phyloP scores from a whole-genome alignment of 805 yeast genomes.

The Wickerhamomyces xylosicus region DNA sequence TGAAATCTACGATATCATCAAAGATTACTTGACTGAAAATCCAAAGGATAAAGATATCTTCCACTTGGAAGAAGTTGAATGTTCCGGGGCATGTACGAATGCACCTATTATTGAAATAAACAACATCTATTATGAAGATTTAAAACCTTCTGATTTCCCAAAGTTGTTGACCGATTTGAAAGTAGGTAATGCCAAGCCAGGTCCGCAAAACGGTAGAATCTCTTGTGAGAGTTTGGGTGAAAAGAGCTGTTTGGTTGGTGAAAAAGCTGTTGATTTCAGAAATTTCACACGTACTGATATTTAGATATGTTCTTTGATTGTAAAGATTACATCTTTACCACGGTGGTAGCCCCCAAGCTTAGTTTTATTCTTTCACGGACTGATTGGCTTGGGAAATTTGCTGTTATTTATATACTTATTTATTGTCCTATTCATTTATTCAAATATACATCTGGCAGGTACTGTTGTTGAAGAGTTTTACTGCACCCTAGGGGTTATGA shows the following conservation, averaged over 20 bases:
- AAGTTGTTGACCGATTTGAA: constrained; percentile 52
- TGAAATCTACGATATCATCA: constrained; percentile 62
- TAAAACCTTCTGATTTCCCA: constrained; percentile 56
- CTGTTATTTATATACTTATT: constrained; percentile 2
- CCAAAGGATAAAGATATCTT: constrained; percentile 57
- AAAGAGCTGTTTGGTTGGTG: constrained; percentile 45
- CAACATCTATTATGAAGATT: constrained; percentile 77
- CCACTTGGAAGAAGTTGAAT: constrained; percentile 81
- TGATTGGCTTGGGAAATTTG: neutral
- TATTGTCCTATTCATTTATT: constrained; percentile 1
- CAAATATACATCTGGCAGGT: no score
- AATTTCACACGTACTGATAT: constrained; percentile 66
- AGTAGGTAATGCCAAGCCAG: constrained; percentile 52
- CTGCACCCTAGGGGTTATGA: no score
- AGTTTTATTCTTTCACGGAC: no score
- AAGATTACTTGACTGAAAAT: constrained; percentile 53
- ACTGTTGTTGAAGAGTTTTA: no score
- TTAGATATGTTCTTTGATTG: no score
- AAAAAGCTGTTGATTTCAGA: constrained; percentile 60
- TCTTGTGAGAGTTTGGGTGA: constrained; percentile 75
- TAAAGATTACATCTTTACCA: no score
- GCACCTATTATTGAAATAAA: constrained; percentile 83
- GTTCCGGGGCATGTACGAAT: constrained; percentile 87
- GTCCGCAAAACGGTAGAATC: constrained; percentile 55
- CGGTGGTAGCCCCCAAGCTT: no score